Evolutionary conservation across 176 grass and related monocot species (phyloP).

Genomic region (Carex cristatella): DNA sequence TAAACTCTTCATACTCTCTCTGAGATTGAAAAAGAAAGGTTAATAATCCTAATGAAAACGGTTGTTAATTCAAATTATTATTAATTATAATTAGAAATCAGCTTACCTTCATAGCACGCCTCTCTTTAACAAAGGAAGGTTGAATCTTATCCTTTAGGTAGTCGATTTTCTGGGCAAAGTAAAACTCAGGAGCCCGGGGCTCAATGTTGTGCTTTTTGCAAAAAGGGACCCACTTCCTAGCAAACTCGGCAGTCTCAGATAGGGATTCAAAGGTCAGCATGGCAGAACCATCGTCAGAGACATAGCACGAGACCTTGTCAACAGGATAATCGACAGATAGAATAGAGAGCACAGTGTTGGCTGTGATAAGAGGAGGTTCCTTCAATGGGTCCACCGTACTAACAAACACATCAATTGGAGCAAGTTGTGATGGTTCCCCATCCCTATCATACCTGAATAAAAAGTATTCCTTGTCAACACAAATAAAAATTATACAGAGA

Average conservation of each 20-base stretch:
- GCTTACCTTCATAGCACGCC: conserved; percentile 89
- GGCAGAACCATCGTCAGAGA: conserved; percentile 94
- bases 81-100: conserved; percentile 11
- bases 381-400: conserved; percentile 92
- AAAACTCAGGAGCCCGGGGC: conserved; percentile 92
- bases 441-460: conserved; percentile 81
- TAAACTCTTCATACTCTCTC: conserved; percentile 95
- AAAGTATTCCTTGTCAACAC: conserved; percentile 1
- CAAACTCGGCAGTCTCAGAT: conserved; percentile 87
- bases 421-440: conserved; percentile 72
- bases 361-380: conserved; percentile 81
- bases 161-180: conserved; percentile 97
- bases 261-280: conserved; percentile 89
- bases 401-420: conserved; percentile 86
- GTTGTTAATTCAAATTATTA: not conserved
- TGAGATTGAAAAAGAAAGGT: conserved; percentile 34
- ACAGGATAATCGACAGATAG: conserved; percentile 88
- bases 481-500: not conserved
- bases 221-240: conserved; percentile 92
- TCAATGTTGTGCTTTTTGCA: conserved; percentile 89
- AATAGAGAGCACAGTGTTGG: conserved; percentile 84
- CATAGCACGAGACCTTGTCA: conserved; percentile 95
- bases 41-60: conserved; percentile 10
- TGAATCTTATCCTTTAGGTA: conserved; percentile 91
- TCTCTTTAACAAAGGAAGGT: conserved; percentile 93